Percentiles rank a stretch among this genome's conserved stretches.
Evolutionary conservation across 1,284 basidiomycete species (phyloP).

Genomic region (Sanghuangporus weigelae): DNA sequence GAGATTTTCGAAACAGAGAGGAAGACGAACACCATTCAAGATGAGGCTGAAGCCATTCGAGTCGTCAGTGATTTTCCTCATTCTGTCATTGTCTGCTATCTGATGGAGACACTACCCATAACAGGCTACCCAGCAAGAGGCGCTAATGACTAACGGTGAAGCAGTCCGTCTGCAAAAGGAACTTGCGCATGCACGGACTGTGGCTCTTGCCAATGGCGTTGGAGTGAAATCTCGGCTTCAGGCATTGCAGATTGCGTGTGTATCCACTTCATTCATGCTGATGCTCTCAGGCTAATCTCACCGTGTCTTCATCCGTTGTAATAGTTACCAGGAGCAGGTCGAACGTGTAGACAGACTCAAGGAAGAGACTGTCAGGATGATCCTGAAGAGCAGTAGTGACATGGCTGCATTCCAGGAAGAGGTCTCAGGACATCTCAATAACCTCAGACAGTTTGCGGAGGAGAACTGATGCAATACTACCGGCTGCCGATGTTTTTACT

Average conservation of each 20-base stretch:
- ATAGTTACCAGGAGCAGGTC: slow-evolving; percentile 69
- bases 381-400: slow-evolving; percentile 75
- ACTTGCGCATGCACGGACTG: slow-evolving; percentile 62
- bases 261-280: slow-evolving; percentile 12
- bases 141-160: slow-evolving; percentile 54
- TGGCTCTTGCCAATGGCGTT: slow-evolving; percentile 71
- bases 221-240: slow-evolving; percentile 74
- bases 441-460: slow-evolving; percentile 64
- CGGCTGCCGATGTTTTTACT: background rate
- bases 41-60: slow-evolving; percentile 74
- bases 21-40: slow-evolving; percentile 31
- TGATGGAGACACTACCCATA: background rate
- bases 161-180: slow-evolving; percentile 61
- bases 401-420: slow-evolving; percentile 74
- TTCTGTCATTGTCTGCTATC: slow-evolving; percentile 9
- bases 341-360: slow-evolving; percentile 64
- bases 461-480: slow-evolving; percentile 31
- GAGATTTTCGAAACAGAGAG: slow-evolving; percentile 54
- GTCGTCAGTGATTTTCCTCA: slow-evolving; percentile 45
- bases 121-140: slow-evolving; percentile 72
- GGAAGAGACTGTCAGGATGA: slow-evolving; percentile 73
- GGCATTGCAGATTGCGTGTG: slow-evolving; percentile 50
- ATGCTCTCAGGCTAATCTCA: background rate
- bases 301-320: background rate
- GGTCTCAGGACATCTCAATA: slow-evolving; percentile 60